phyloP scores from a whole-genome alignment of 169 alveolate genomes.

The Plasmodium gonderi region DNA sequence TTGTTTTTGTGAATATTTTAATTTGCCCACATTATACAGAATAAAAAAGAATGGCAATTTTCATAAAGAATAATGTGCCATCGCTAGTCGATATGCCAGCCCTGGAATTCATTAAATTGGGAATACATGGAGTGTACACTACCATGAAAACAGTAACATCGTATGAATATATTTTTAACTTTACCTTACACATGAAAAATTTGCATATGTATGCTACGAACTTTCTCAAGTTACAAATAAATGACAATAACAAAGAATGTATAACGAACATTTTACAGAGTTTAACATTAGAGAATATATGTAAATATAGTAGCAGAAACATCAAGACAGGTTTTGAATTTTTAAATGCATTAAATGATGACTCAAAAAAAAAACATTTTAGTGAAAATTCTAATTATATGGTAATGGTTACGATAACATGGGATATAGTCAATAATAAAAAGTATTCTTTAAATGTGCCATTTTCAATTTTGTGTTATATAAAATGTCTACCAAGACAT shows the following conservation, averaged over 20 bases:
- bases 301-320: conserved; percentile 18
- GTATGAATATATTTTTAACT: conserved; percentile 52
- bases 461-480: conserved; percentile 47
- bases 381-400: conserved; percentile 53
- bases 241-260: neutral
- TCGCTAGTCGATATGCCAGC: conserved; percentile 39
- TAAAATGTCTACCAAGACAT: conserved; percentile 49
- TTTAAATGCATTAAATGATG: conserved; percentile 48
- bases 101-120: conserved; percentile 44
- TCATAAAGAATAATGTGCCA: conserved; percentile 24
- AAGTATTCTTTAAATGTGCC: neutral
- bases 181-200: conserved; percentile 53
- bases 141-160: conserved; percentile 64
- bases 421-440: conserved; percentile 8
- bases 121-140: conserved; percentile 53
- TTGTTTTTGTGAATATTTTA: neutral
- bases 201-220: conserved; percentile 22
- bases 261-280: conserved; percentile 36
- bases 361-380: conserved; percentile 40
- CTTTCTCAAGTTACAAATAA: conserved; percentile 35
- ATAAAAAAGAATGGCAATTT: conserved; percentile 57
- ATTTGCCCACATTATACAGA: neutral
- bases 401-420: conserved; percentile 38
- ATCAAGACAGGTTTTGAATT: conserved; percentile 51
- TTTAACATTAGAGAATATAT: conserved; percentile 38